Percentiles rank a stretch among this genome's conserved stretches.
phyloP scores from a whole-genome alignment of 441 rosid genomes.

The Populus hybrid region DNA sequence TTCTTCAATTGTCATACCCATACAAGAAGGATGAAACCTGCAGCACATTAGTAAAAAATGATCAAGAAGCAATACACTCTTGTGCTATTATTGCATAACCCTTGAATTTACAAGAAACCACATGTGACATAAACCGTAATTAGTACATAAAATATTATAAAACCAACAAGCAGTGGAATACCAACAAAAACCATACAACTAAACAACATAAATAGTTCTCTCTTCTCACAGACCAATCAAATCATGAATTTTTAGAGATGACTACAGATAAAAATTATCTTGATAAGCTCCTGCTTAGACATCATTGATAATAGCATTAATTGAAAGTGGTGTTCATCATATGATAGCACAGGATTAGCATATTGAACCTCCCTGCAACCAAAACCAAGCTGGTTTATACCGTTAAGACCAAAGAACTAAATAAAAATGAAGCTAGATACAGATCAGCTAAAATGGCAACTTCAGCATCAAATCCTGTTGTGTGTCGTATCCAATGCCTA shows the following conservation, averaged over 20 bases:
- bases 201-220: not conserved
- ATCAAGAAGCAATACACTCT: slow-evolving; percentile 7
- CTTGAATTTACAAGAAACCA: not conserved
- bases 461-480: not conserved
- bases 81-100: not conserved
- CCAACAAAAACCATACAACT: not conserved
- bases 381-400: not conserved
- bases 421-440: not conserved
- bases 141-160: not conserved
- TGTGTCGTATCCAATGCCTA: not conserved
- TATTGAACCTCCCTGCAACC: not conserved
- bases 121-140: not conserved
- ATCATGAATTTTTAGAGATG: not conserved
- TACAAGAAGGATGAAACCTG: slow-evolving; percentile 65
- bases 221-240: not conserved
- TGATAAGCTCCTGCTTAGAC: not conserved
- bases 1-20: slow-evolving; percentile 86
- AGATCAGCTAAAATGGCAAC: not conserved
- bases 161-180: not conserved
- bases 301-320: not conserved
- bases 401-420: not conserved
- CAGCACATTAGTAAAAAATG: not conserved
- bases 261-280: not conserved
- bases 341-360: not conserved
- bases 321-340: not conserved